A percentile compares a stretch with the other conserved stretches of the same genome.
Evolutionary conservation across 768 basidiomycete genomes (phyloP).

Genomic region (Strobilomyces dryophilus): DNA sequence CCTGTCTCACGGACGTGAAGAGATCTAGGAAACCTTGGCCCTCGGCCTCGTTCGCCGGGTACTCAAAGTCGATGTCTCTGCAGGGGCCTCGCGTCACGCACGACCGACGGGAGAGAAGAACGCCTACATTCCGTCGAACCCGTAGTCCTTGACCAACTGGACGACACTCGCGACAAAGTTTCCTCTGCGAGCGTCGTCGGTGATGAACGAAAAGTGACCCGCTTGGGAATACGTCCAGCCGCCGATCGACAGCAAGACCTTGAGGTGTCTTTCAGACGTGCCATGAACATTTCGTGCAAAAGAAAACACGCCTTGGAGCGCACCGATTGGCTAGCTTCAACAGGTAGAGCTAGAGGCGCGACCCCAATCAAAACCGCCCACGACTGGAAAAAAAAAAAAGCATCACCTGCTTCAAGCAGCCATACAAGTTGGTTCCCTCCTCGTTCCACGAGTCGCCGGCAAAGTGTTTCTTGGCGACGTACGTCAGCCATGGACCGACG

Average conservation of each 20-base stretch:
- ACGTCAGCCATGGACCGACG: conserved; percentile 9
- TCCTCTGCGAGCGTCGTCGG: conserved; percentile 42
- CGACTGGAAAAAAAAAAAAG: background rate
- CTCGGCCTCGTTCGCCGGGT: conserved; percentile 52
- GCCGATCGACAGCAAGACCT: conserved; percentile 50
- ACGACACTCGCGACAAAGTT: conserved; percentile 62
- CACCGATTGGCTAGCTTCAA: conserved; percentile 56
- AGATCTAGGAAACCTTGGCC: conserved; percentile 68
- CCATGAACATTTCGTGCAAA: background rate
- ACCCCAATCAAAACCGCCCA: background rate
- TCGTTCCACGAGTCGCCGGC: conserved; percentile 72
- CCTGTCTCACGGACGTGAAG: conserved; percentile 55
- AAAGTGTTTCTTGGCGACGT: conserved; percentile 55
- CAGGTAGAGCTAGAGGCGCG: conserved; percentile 36
- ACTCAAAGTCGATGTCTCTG: conserved; percentile 79
- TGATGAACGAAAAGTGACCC: conserved; percentile 66
- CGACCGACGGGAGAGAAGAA: too few relatives aligned
- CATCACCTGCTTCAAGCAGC: conserved; percentile 71
- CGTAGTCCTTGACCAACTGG: conserved; percentile 65
- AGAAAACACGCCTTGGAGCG: background rate
- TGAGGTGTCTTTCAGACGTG: conserved; percentile 36
- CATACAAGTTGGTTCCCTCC: conserved; percentile 73
- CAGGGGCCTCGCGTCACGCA: background rate
- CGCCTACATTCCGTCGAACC: conserved; percentile 72
- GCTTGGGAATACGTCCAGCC: conserved; percentile 71